Base-by-base conservation (phyloP, 208 protist genomes). In the Trypanosoma mega region DNA sequence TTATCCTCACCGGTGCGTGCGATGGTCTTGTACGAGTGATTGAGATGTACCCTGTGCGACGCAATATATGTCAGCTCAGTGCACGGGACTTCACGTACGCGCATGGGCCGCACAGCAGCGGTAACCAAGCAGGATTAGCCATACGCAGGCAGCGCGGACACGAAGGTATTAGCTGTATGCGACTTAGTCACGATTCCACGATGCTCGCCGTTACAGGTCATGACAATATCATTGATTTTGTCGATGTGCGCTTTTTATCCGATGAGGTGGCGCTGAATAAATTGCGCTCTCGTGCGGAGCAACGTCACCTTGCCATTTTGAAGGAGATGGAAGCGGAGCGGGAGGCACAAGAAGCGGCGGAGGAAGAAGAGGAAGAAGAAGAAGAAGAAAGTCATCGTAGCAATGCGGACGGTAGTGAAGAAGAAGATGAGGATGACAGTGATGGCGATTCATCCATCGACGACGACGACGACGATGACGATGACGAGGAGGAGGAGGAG, bases 201-300 rank as follows among this genome's bases (percentile, higher is more conserved):
- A 50, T 95, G 37, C 77, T 95, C 39, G 89, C 89, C 9, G 89
- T 93, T 14, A 79, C 75, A 47, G 89, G 89, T 2, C 50, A 59
- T 0, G 89, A 95, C 57, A 82, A 82, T 63, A 84, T 93, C 31
- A 86, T 95, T 45, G 84, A 95, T 56, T 95, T 95, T 78, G 85
- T 95, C 2, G 85, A 95, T 58, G 82, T 95, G n/a, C 58, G 72
- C 30, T 95, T 95, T 56, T 60, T 95, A 23, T 89, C 72, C 33
- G 77, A 93, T 65, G 85, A 89, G 51, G 71, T 76, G 34, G 63
- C 78, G 55, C 68, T 95, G 21, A 84, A 95, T 62, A 57, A 71
- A 43, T 67, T 95, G 31, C 85, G 89, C 14, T 72, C 76, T 20
- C 79, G 79, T 39, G 75, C 78, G 2, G 89, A 95, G 81, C 78